Evolutionary conservation across 805 yeast species (phyloP), one percentile per base, ranked within the genome.

Genomic region (Candida ascalaphidarum): DNA sequence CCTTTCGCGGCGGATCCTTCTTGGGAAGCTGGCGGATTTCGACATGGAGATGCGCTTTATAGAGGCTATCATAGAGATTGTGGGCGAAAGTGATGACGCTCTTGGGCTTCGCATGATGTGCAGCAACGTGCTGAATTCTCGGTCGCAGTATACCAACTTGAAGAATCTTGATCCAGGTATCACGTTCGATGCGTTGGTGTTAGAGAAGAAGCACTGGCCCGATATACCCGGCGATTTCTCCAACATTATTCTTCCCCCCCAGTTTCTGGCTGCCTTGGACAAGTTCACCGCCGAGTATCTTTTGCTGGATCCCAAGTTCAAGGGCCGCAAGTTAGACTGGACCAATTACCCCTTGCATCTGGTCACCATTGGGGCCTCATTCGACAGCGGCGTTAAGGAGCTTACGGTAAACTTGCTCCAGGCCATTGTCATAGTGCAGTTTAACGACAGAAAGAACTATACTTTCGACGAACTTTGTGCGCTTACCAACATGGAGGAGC

Each of bases 361-460:
- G 33, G 33, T 68, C 12, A 37, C 43, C 0, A 46, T 68, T 11
- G 33, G 37, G 10, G 54, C 53, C 2, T 33, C 42, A 13, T 65
- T 66, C 35, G 43, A 44, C 11, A 34, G 35, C 9, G 60, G 53
- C 0, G 25, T 40, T 7, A 57, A 55, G 27, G 64, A 58, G 15
- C 41, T 63, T 18, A 34, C 33, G 2, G 55, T 68, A 12, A 64
- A 67, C 22, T 37, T 67, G n/a, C 54, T 60, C 25, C 72, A 68
- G 37, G 71, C 71, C 0, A 43, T 57, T 1, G 50, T 67, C 0
- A 35, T 69, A 3, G 31, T 58, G 10, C 41, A 58, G 11, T 68
- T 65, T 35, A 59, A 62, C 23, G 48, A 56, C 0, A 10, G 21
- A 2, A 52, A 54, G 8, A 7, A 10, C 1, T 37, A 50, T 8